Percentiles rank a stretch among this genome's conserved stretches.
Evolutionary conservation across 106 monocot species (phyloP).

Genomic region (Apostasia shenzhenica): DNA sequence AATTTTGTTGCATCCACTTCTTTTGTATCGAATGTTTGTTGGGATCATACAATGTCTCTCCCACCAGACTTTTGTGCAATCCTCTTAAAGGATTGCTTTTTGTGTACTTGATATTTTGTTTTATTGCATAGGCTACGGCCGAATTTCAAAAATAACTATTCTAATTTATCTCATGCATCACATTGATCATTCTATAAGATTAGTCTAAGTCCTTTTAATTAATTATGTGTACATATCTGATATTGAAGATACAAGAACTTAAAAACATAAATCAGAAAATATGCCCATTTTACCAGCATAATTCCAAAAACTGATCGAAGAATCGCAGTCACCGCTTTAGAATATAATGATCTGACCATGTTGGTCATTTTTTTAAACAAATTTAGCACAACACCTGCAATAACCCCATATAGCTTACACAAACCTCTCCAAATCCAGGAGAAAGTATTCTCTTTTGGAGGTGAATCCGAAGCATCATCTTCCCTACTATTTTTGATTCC

Average conservation of each 20-base stretch:
- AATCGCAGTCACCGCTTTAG: constrained; percentile 32
- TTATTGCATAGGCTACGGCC: too few species aligned
- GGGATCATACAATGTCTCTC: too few species aligned
- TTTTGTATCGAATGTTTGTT: too few species aligned
- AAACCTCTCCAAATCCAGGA: constrained; percentile 43
- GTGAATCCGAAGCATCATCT: constrained; percentile 1
- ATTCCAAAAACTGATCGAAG: constrained; percentile 52
- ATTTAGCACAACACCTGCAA: constrained; percentile 14
- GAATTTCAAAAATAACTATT: too few species aligned
- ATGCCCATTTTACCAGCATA: constrained; percentile 45
- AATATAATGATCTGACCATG: constrained; percentile 36
- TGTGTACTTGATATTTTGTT: too few species aligned
- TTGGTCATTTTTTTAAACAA: constrained; percentile 37
- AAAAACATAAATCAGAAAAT: not conserved
- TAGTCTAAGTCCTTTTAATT: too few species aligned
- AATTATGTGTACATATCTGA: too few species aligned
- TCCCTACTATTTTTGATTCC: constrained; percentile 4
- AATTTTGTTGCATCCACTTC: too few species aligned
- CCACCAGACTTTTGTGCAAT: too few species aligned
- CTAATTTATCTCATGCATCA: too few species aligned
- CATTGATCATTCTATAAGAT: too few species aligned
- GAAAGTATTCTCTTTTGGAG: constrained; percentile 21
- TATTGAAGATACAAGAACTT: not conserved
- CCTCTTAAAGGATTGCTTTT: too few species aligned
- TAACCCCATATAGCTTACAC: constrained; percentile 12